These are phyloP conservation scores for Wickerhamomyces chambardii DNA, from an alignment of 805 yeast genomes.

Conservation along the genomic window DNA sequence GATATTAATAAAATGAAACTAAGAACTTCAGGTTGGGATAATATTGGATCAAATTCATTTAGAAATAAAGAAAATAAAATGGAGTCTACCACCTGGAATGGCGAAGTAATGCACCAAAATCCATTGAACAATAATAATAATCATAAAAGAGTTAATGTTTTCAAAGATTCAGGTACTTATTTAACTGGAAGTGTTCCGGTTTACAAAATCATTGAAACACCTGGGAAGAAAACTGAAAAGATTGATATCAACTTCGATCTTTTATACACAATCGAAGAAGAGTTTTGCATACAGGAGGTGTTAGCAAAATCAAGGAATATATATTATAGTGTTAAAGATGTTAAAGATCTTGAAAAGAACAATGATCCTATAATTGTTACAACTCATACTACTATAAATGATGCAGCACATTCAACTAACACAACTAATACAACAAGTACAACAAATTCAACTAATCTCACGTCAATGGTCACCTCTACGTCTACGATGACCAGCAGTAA, in stretches of 20 bases:
- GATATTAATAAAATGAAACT: constrained; percentile 4
- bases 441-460: constrained; percentile 1
- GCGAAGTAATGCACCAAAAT: constrained; percentile 47
- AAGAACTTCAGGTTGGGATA: constrained; percentile 30
- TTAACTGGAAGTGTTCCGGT: constrained; percentile 25
- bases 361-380: too few relatives aligned
- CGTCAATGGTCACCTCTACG: not conserved
- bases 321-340: not conserved
- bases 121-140: not conserved
- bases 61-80: constrained; percentile 58
- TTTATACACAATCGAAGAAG: constrained; percentile 37
- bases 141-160: constrained; percentile 24
- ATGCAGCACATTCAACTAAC: constrained; percentile 1
- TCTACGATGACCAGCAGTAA: not conserved
- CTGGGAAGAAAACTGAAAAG: constrained; percentile 54
- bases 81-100: constrained; percentile 51
- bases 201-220: constrained; percentile 38
- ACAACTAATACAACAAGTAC: constrained; percentile 2
- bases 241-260: constrained; percentile 53
- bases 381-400: too few relatives aligned
- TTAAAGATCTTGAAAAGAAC: not conserved
- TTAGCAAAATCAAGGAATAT: constrained; percentile 37
- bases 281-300: constrained; percentile 56
- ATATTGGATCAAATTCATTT: constrained; percentile 36
- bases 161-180: constrained; percentile 25